These are phyloP conservation scores for Stemphylium beticola DNA, from an alignment of 2,329 filamentous ascomycete species.

Conservation along the genomic window DNA sequence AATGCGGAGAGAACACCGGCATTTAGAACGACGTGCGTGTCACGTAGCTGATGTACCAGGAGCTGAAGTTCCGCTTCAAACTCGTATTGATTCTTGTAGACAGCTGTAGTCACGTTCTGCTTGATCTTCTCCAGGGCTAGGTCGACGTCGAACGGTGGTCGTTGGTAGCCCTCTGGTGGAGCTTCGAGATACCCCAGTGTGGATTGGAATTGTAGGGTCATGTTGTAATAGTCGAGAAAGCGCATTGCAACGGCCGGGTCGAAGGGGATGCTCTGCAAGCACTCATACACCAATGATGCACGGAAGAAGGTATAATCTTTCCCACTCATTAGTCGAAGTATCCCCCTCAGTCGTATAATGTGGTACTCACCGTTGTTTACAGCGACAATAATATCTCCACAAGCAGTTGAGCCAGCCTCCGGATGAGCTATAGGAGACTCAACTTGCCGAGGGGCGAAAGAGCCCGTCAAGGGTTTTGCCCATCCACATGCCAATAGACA, in stretches of 20 bases:
- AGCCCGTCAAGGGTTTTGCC: too few species aligned
- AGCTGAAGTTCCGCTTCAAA: slow-evolving; percentile 48
- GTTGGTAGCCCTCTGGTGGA: slow-evolving; percentile 52
- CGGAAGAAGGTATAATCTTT: background rate
- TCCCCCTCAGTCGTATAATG: too few species aligned
- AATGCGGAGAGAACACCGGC: slow-evolving; percentile 38
- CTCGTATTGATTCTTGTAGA: slow-evolving; percentile 48
- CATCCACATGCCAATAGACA: too few species aligned
- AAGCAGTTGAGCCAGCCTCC: too few species aligned
- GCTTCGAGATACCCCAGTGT: slow-evolving; percentile 52
- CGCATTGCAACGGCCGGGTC: slow-evolving; percentile 51
- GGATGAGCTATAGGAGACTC: too few species aligned
- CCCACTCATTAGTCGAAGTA: too few species aligned
- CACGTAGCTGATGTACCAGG: slow-evolving; percentile 38
- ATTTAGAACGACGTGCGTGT: slow-evolving; percentile 38
- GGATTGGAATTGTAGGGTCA: slow-evolving; percentile 55
- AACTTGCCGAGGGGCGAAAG: too few species aligned
- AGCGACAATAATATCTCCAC: too few species aligned
- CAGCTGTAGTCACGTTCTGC: slow-evolving; percentile 24
- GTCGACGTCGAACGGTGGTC: slow-evolving; percentile 47
- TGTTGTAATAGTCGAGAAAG: slow-evolving; percentile 55
- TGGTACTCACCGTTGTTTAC: too few species aligned
- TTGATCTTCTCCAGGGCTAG: slow-evolving; percentile 36
- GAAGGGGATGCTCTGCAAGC: slow-evolving; percentile 55
- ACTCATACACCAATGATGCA: slow-evolving; percentile 31